Base-by-base conservation (phyloP, 768 basidiomycete species). In the Suillus lakei region DNA sequence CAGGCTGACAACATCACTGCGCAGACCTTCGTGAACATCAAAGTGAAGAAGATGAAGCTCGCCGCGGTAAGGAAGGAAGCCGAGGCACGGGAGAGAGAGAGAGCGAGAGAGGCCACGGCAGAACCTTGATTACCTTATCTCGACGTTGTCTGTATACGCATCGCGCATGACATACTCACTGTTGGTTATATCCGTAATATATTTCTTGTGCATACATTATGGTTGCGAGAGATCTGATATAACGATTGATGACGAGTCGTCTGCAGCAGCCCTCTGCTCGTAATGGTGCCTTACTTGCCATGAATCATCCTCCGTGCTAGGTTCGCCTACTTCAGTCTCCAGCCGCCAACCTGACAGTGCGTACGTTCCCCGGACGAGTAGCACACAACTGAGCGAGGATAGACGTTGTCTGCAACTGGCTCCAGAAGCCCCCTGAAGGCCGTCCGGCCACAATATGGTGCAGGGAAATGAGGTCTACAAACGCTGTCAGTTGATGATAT, bases 11-110 rank as follows among this genome's bases (percentile, higher is more conserved):
- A 66, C 43, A 48, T 10, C 48, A 34, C 34, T 55, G 66, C 44
- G 16, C 44, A 91, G 90, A 91, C 90, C 4, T 84, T 87, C 74
- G 89, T 92, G 80, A 94, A 92, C 74, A 84, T 87, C 67, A 87
- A 87, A 66, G 80, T 89, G 64, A 93, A 94, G 80, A 84, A 84
- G 71, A 68, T 87, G 64, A 84, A 82, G 23, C 76, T 88, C 46
- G 86, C 85, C 39, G 84, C 83, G 7, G 78, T 81, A 60, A 85
- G 81, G 70, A 88, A 86, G 71, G 84, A 86, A 71, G 60, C 66
- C 44, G 74, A 76, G 48, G 78, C 80, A 48, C 79, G 81, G 65
- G 68, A 79, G 69, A 77, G 73, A 64, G 62, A 72, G 64, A 70
- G 72, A 67, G 70, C 73, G 58, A 66, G 68, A 64, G 48, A 70